Conservation (phyloP, 2,329 filamentous ascomycete species). For the Pseudopyricularia cyperi region DNA sequence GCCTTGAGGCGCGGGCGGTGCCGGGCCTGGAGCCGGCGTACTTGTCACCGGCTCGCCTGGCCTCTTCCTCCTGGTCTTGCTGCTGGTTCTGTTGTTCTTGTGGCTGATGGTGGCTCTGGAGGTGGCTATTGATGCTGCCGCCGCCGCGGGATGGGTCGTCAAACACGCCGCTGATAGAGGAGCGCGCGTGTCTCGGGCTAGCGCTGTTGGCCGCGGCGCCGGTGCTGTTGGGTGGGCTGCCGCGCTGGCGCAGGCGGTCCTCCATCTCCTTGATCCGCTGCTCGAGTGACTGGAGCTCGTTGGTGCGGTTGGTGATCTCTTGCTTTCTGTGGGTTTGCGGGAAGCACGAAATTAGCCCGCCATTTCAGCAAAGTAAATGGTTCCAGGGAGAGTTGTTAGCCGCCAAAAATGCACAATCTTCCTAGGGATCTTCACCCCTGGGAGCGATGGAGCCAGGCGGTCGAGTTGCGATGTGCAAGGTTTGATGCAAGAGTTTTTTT, state of each 20-base stretch:
- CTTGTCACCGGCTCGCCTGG: constrained; percentile 8
- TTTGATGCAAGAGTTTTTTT: not conserved
- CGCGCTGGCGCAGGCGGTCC: constrained; percentile 41
- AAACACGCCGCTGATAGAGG: constrained; percentile 15
- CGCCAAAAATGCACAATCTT: too few species aligned
- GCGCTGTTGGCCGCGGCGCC: constrained; percentile 5
- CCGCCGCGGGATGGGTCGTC: constrained; percentile 7
- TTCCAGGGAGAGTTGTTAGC: not conserved
- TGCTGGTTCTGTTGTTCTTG: constrained; percentile 11
- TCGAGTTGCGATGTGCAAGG: not conserved
- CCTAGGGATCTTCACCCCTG: not conserved
- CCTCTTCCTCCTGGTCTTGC: constrained; percentile 7
- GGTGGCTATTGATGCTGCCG: not conserved
- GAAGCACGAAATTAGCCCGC: not conserved
- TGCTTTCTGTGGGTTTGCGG: constrained; percentile 50
- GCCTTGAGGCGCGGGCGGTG: constrained; percentile 34
- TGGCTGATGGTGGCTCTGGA: too few species aligned
- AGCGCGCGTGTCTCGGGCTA: constrained; percentile 15
- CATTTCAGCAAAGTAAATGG: not conserved
- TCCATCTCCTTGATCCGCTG: constrained; percentile 76
- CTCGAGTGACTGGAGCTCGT: constrained; percentile 78
- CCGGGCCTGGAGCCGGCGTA: constrained; percentile 34
- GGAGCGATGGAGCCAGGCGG: not conserved
- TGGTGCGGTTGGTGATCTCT: constrained; percentile 57
- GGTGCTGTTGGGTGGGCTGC: constrained; percentile 2